Conservation (phyloP, 2,329 filamentous ascomycete species). For the Dactylonectria estremocensis region DNA sequence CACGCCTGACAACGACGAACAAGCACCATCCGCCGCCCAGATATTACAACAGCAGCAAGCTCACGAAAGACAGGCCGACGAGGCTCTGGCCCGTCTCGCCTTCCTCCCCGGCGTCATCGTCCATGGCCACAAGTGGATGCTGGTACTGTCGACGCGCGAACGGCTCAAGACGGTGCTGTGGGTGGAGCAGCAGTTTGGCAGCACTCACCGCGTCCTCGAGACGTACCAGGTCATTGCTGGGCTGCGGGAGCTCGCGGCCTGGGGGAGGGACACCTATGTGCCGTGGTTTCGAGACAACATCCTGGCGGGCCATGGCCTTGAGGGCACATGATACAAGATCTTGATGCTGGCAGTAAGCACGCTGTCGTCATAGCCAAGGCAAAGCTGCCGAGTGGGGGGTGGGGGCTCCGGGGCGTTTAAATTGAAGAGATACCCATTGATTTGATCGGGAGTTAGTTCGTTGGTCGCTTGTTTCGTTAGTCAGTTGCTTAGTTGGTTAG, state of each 20-base stretch:
- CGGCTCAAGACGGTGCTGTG: conserved; percentile 33
- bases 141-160: conserved; percentile 40
- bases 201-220: conserved; percentile 33
- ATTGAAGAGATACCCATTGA: too few species aligned
- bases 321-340: not conserved
- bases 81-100: conserved; percentile 10
- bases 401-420: too few species aligned
- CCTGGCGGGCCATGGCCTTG: not conserved
- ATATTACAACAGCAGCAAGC: conserved; percentile 12
- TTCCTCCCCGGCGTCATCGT: conserved; percentile 43
- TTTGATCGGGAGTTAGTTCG: too few species aligned
- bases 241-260: conserved; percentile 29
- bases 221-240: conserved; percentile 38
- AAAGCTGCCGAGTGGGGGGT: too few species aligned
- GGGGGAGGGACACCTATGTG: conserved; percentile 34
- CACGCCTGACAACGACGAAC: too few species aligned
- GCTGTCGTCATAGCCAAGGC: too few species aligned
- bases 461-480: too few species aligned
- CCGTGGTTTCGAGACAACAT: conserved; percentile 35
- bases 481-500: too few species aligned
- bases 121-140: conserved; percentile 38
- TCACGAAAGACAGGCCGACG: not conserved
- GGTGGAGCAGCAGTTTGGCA: conserved; percentile 38
- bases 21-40: not conserved
- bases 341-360: too few species aligned